Base-by-base conservation (phyloP, 352 stramenopile genomes). In the Peronospora farinosa region DNA sequence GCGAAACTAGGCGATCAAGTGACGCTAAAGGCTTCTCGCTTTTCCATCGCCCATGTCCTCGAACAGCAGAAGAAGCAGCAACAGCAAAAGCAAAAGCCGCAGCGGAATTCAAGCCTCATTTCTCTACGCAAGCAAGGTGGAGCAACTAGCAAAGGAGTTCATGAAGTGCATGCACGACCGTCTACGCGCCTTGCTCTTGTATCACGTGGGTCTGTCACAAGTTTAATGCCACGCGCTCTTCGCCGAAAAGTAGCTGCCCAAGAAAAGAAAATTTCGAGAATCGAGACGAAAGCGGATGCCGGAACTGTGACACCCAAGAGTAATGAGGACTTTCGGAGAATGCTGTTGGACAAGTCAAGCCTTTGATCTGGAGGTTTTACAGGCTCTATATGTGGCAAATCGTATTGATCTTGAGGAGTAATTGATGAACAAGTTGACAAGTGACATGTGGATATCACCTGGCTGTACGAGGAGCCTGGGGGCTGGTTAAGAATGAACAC, bases 281-380 rank as follows among this genome's bases (percentile, higher is more conserved):
- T 40, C 11, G 33, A 53, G 30, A 11, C 32, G 8, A n/a, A 15
- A 21, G 21, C 47, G 43, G 16, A 11, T 21, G 16, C 15, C 7
- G 21, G 23, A 19, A 42, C 27, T 16, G 52, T 64, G 16, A 72
- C 43, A 17, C 65, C 72, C 2, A 86, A 84, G 58, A 79, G 67
- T n/a, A 88, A 88, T 51, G 77, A 72, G 11, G 77, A 88, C 28
- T 88, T 88, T 27, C 77, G 77, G 36, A 75, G 79, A 36, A 60
- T 88, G 51, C 54, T 88, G 37, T 57, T 83, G 7, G 3, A 30
- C 38, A 68, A 69, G 51, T 74, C n/a, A n/a, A 68, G 33, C 25
- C 12, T 12, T n/a, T 37, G 21, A 23, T 8, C 15, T 51, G 35
- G 19, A 21, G 19, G 19, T 21, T n/a, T n/a, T n/a, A n/a, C n/a